These are phyloP conservation scores for Geotrichum fermentans DNA, from an alignment of 1,139 yeast genomes.

Conservation along the genomic window DNA sequence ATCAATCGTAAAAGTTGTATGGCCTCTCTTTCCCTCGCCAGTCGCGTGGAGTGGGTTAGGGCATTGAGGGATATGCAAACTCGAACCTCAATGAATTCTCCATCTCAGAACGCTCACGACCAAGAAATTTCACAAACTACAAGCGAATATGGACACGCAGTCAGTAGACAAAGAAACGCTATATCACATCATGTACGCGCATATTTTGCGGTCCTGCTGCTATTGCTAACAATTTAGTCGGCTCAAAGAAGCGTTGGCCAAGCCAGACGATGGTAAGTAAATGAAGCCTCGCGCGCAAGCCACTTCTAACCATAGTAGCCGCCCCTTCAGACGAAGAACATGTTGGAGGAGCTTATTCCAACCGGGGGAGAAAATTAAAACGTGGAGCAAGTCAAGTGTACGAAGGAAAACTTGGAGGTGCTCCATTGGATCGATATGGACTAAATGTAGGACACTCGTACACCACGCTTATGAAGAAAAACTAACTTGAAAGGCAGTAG, in stretches of 20 bases:
- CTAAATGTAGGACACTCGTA: constrained; percentile 26
- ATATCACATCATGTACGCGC: constrained; percentile 1
- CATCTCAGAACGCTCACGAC: too few species aligned
- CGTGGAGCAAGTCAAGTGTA: constrained; percentile 43
- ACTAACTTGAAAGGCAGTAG: constrained; percentile 26
- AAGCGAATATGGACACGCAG: not conserved
- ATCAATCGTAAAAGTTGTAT: too few species aligned
- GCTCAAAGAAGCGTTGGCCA: constrained; percentile 15
- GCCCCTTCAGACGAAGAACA: constrained; percentile 25
- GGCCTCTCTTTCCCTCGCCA: too few species aligned
- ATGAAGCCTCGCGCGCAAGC: too few species aligned
- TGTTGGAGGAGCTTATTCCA: constrained; percentile 35
- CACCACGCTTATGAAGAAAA: not conserved
- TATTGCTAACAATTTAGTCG: too few species aligned
- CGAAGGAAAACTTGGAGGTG: constrained; percentile 39
- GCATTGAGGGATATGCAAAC: too few species aligned
- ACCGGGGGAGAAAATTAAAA: constrained; percentile 58
- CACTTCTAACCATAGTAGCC: constrained; percentile 10
- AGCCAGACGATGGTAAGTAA: constrained; percentile 17
- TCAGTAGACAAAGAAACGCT: constrained; percentile 1
- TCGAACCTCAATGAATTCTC: too few species aligned
- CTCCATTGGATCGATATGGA: constrained; percentile 34
- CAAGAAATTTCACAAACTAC: too few species aligned
- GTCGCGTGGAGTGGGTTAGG: too few species aligned
- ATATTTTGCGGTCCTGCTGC: not conserved